Base-by-base conservation (phyloP, 1,139 yeast genomes). In the Candida sp. region DNA sequence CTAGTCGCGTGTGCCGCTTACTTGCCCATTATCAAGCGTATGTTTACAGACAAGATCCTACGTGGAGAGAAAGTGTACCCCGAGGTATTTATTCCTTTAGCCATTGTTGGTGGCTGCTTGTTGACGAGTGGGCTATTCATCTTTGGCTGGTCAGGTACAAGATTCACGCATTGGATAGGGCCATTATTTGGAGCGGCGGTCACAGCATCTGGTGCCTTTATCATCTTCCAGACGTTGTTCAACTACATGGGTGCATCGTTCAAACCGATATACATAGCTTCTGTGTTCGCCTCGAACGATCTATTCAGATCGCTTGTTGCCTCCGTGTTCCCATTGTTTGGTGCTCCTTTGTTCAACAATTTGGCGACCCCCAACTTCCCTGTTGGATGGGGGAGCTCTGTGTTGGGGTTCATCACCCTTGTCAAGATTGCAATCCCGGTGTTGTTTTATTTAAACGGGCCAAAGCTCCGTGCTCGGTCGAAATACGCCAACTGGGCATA, bases 391-490 rank as follows among this genome's bases (percentile, higher is more conserved):
- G 93, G 90, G 3, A 71, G 83, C 3, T 73, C 80, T 32, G 54
- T 86, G 2, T 65, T 87, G 47, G 91, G 82, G 0, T 80, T 85
- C 60, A 63, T 86, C 35, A 75, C 86, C 0, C 54, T 83, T 7
- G 78, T 70, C 0, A 75, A 88, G 81, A 75, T 86, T 49, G 88
- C 89, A 1, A 85, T 86, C 50, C 94, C 96, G 1, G 81, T 84
- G 57, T 62, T 81, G 33, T 67, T 69, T 50, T 65, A 63, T 47
- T 40, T 59, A 38, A 62, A 66, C 38, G 74, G 74, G 26, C 68
- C 70, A 3, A 62, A 61, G 49, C 67, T 70, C 48, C 60, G 74
- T 53, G 75, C 76, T 9, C 76, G 75, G 58, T 83, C 87, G 49
- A 84, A 81, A 43, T 80, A 76, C 57, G 73, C 78, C n/a, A n/a